Base-by-base conservation (phyloP, 2,329 filamentous ascomycete species). In the Botryosphaeria dothidea region DNA sequence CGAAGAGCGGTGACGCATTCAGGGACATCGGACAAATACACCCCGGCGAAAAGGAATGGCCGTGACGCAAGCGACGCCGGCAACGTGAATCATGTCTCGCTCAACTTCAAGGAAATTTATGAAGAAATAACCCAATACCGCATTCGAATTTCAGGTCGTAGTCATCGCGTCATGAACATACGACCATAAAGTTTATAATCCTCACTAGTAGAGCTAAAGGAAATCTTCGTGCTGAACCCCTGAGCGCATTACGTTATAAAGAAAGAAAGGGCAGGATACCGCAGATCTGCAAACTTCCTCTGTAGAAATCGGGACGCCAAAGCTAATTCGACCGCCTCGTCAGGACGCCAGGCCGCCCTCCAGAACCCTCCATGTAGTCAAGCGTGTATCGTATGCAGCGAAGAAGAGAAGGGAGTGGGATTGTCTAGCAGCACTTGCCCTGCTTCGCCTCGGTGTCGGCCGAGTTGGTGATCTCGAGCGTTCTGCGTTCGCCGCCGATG, bases 401-500 rank as follows among this genome's bases (percentile, higher is more conserved):
- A 68, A 66, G 58, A 67, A 65, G 36, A 62, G 58, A 45, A 65
- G 45, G 58, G 66, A 46, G 56, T n/a, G 4, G 46, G 51, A 25
- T 62, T 60, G 71, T 78, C 83, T 87, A 94, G 81, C 92, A 95
- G 83, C 92, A 95, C 79, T 91, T 91, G 76, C 90, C 89, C 70
- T 88, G 85, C 85, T 96, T 94, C 74, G 87, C 85, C 72, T 91
- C 86, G 74, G 92, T 86, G 72, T 95, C 92, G 71, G 91, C 88
- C 60, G 92, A 88, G 82, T 94, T 92, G 85, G 88, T 94, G 74
- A 97, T 90, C 69, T 92, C 90, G 75, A 98, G 91, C 57, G 85
- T 82, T 78, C 91, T 92, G 73, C 92, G 91, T 71, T 91, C 74
- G 68, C 74, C 88, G 71, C 88, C 89, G 74, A 95, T 90, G 70